Evolutionary conservation across 768 basidiomycete species (phyloP).

Genomic region (Leucosporidium creatinivorum): DNA sequence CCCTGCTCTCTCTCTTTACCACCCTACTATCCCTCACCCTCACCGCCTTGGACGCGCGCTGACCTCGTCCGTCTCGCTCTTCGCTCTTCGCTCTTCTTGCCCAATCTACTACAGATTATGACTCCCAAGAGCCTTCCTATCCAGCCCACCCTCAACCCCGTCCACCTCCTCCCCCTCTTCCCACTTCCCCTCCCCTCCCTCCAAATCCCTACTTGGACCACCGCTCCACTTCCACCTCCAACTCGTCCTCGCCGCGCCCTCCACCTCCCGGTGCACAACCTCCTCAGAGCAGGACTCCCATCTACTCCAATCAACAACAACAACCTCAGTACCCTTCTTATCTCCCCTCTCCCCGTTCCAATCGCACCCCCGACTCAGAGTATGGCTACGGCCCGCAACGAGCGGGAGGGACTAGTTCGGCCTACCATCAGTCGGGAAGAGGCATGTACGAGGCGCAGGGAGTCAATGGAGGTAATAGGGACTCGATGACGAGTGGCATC

Average conservation of each 20-base stretch:
- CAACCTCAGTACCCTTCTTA: too few species aligned
- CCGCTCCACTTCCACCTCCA: not conserved
- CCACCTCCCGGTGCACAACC: not conserved
- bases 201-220: not conserved
- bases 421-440: too few species aligned
- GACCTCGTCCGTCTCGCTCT: too few species aligned
- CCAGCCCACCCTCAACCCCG: not conserved
- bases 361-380: too few species aligned
- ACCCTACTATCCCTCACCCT: too few species aligned
- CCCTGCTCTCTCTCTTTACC: too few species aligned
- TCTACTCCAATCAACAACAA: not conserved
- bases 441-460: too few species aligned
- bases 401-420: too few species aligned
- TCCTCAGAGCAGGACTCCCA: not conserved
- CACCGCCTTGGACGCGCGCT: too few species aligned
- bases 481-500: constrained; percentile 2
- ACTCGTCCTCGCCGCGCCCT: not conserved
- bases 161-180: not conserved
- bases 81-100: too few species aligned
- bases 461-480: not conserved
- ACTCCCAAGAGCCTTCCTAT: not conserved
- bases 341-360: too few species aligned
- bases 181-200: constrained; percentile 8
- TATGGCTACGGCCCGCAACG: too few species aligned
- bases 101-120: not conserved